Evolutionary conservation across 108 stramenopile species (phyloP), one percentile per base, ranked within the genome.

Genomic region (Conticribra guillardii): DNA sequence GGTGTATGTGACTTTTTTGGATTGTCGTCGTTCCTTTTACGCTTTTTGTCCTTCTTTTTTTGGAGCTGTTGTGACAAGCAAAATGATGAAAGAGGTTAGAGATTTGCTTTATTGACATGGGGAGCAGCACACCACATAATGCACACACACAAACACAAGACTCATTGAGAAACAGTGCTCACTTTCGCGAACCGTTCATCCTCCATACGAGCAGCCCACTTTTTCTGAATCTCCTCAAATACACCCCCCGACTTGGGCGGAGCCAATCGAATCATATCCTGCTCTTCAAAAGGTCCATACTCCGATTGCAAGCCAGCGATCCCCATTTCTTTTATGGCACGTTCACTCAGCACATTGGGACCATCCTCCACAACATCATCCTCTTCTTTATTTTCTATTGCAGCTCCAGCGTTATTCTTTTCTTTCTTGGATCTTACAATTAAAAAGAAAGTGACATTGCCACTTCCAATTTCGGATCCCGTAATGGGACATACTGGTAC

Each of bases 271-370:
- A 94, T 80, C 73, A 85, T 64, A 59, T 85, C 77, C 29, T 70
- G 68, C 31, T 84, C 68, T 24, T 80, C 67, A 58, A 89, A 87
- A 23, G 84, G 84, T 16, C 93, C 93, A 56, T 85, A 91, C 46
- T 94, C 89, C 0, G 52, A 68, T 54, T 85, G 81, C 22, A 94
- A 28, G 17, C 82, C 82, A 3, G 74, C 55, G 11, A 74, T 57
- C 28, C 84, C 79, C 74, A 94, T 77, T 70, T 91, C 87, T 65
- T 86, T 73, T 0, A 89, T 73, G 17, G 86, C 89, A 8, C 81
- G 69, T 71, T 84, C 80, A 56, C 85, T 88, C 28, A 94, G 54
- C 34, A 91, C 88, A 76, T 94, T 94, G 23, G 81, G 80, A 22
- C 34, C 28, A 5, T 60, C 47, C 0, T 45, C 63, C 4, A 59